These are phyloP conservation scores for Flueggea neowawraea DNA, from an alignment of 441 rosid species.

Conservation along the genomic window DNA sequence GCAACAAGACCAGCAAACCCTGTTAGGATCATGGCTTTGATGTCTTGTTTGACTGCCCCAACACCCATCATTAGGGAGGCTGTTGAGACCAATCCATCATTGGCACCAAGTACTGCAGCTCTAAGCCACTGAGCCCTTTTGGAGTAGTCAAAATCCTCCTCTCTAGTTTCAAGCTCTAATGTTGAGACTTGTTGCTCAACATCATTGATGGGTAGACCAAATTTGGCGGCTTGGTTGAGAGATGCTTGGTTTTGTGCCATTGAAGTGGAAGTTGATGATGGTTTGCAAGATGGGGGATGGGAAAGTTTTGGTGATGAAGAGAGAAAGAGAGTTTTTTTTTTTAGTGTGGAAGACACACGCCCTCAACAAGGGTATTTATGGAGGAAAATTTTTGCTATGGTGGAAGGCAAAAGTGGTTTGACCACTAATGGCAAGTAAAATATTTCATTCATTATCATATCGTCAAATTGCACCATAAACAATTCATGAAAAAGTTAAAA, in stretches of 20 bases:
- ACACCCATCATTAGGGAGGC: conserved; percentile 90
- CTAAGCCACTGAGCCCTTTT: conserved; percentile 92
- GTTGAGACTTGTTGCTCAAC: too few species aligned
- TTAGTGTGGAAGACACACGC: conserved; percentile 70
- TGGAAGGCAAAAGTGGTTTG: conserved; percentile 31
- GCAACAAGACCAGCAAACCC: conserved; percentile 89
- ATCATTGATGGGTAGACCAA: conserved; percentile 17
- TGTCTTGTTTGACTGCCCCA: conserved; percentile 76
- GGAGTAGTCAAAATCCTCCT: conserved; percentile 59
- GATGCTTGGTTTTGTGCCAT: conserved; percentile 37
- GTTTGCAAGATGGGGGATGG: too few species aligned
- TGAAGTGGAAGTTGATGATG: neutral
- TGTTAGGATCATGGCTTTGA: conserved; percentile 71
- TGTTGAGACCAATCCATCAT: conserved; percentile 81
- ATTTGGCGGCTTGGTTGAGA: conserved; percentile 20
- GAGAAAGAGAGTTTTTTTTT: conserved; percentile 14
- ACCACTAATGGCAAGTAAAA: conserved; percentile 18
- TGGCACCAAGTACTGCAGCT: conserved; percentile 89
- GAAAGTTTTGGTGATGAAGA: conserved; percentile 1
- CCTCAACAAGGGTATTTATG: conserved; percentile 46
- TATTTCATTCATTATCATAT: neutral
- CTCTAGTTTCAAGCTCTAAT: neutral
- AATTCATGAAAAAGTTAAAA: too few species aligned
- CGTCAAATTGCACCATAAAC: too few species aligned
- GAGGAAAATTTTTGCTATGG: conserved; percentile 20